A percentile compares a stretch with the other conserved stretches of the same genome.
These are phyloP conservation scores for Neocallimastix lanati DNA, from an alignment of 192 early-diverging fungal species.

Conservation along the genomic window DNA sequence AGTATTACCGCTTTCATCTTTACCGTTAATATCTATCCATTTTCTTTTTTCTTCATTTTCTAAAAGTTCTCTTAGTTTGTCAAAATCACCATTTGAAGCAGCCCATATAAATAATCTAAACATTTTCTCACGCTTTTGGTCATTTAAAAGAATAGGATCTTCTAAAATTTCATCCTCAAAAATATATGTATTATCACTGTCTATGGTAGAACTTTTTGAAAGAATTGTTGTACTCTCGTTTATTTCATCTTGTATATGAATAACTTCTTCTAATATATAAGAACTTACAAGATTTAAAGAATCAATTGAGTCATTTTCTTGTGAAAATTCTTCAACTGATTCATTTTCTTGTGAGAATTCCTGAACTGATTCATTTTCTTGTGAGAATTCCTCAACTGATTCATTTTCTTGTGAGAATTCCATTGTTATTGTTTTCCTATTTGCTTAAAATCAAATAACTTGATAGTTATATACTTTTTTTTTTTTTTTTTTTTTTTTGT, in stretches of 20 bases:
- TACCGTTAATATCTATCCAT: slow-evolving; percentile 56
- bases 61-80: slow-evolving; percentile 39
- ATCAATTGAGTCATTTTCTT: background rate
- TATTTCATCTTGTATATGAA: background rate
- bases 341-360: too few species aligned
- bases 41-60: slow-evolving; percentile 18
- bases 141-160: background rate
- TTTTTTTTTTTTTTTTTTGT: too few species aligned
- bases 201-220: background rate
- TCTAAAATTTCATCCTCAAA: background rate
- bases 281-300: background rate
- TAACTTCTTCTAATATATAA: background rate
- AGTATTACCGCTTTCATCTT: slow-evolving; percentile 72
- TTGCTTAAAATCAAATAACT: too few species aligned
- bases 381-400: background rate
- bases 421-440: too few species aligned
- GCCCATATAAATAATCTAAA: slow-evolving; percentile 38
- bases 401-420: too few species aligned
- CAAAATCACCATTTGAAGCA: slow-evolving; percentile 53
- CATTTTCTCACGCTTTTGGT: background rate
- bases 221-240: background rate
- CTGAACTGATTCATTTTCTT: background rate
- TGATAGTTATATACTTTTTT: too few species aligned
- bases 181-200: background rate
- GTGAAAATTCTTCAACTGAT: background rate